Conservation (phyloP, 306 rosid genomes). For the Nissolia schottii region DNA sequence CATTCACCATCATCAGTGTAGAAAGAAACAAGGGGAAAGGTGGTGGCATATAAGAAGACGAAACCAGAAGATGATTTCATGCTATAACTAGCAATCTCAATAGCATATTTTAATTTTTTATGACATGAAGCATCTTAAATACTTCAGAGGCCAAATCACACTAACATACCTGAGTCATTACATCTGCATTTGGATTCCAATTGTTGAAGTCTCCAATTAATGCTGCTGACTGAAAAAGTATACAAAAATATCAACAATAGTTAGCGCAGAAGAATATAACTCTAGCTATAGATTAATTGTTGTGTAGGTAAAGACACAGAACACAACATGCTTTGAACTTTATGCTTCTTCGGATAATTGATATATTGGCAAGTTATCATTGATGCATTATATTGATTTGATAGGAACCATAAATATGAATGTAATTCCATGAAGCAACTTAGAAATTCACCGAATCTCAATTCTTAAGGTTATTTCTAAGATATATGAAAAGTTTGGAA, state of each 20-base stretch:
- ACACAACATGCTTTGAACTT: too few species aligned
- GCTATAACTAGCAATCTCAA: not conserved
- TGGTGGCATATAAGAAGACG: too few species aligned
- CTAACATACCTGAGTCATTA: constrained; percentile 72
- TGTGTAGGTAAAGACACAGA: not conserved
- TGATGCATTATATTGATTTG: too few species aligned
- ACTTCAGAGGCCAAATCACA: not conserved
- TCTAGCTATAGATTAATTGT: too few species aligned
- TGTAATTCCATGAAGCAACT: not conserved
- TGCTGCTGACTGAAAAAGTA: constrained; percentile 78
- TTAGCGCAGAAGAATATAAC: constrained; percentile 7
- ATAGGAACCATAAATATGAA: too few species aligned
- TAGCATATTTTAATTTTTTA: not conserved
- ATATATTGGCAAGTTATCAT: too few species aligned
- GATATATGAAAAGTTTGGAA: not conserved
- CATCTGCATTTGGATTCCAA: constrained; percentile 91
- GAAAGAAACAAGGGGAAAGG: too few species aligned
- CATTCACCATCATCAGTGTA: too few species aligned
- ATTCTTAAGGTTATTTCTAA: not conserved
- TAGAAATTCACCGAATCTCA: not conserved
- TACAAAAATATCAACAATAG: constrained; percentile 8
- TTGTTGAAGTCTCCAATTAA: constrained; percentile 92
- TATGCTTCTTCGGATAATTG: too few species aligned
- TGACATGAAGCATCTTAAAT: too few species aligned
- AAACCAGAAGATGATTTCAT: too few species aligned